phyloP scores from a whole-genome alignment of 1,284 basidiomycete genomes.

The Papiliotrema terrestris region DNA sequence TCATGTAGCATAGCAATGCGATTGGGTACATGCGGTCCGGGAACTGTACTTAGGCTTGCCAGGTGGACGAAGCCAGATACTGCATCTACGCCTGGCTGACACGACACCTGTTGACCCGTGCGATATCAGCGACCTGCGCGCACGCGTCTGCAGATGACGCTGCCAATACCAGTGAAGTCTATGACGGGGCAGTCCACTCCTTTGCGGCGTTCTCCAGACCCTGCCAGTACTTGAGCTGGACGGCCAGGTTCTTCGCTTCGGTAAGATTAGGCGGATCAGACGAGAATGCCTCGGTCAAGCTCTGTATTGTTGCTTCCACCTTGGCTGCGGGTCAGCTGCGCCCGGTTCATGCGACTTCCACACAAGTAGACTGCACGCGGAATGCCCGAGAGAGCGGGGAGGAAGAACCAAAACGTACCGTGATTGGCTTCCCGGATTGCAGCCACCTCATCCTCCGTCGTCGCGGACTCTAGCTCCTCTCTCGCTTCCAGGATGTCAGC shows the following conservation, averaged over 20 bases:
- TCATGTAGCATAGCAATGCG: neutral
- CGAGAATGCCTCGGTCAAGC: slow-evolving; percentile 58
- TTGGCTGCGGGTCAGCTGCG: slow-evolving; percentile 52
- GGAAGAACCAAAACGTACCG: slow-evolving; percentile 52
- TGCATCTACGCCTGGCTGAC: no score
- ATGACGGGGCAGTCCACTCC: slow-evolving; percentile 31
- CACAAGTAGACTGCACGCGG: neutral
- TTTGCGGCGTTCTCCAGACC: slow-evolving; percentile 68
- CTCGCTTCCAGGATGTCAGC: slow-evolving; percentile 76
- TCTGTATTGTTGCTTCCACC: slow-evolving; percentile 53
- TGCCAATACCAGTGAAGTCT: no score
- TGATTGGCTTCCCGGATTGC: slow-evolving; percentile 59
- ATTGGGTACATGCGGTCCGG: neutral
- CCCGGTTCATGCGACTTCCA: neutral
- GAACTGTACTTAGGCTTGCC: neutral
- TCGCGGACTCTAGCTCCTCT: slow-evolving; percentile 71
- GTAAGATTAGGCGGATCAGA: slow-evolving; percentile 56
- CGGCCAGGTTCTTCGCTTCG: slow-evolving; percentile 58
- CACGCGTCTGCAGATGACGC: no score
- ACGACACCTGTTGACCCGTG: no score
- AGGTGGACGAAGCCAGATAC: no score
- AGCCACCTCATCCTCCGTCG: slow-evolving; percentile 55
- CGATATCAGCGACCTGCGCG: no score
- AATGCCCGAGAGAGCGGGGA: neutral
- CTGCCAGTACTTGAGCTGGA: slow-evolving; percentile 71